Conservation (phyloP, 768 basidiomycete species). For the Mycena vitilis region DNA sequence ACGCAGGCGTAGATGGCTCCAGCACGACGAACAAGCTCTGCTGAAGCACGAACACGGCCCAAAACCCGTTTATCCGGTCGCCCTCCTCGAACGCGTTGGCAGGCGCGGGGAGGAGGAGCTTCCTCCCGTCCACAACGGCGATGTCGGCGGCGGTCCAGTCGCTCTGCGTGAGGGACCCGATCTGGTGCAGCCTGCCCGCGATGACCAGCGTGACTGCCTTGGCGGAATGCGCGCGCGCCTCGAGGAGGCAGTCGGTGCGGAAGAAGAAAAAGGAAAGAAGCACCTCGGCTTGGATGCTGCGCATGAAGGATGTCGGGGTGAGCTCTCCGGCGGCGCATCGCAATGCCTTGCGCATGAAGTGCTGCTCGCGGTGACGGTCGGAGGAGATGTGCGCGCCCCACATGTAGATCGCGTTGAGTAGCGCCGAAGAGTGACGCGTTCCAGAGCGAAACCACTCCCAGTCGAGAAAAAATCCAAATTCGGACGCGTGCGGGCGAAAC, state of each 20-base stretch:
- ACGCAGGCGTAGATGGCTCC: slow-evolving; percentile 67
- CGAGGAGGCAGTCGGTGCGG: slow-evolving; percentile 67
- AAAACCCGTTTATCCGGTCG: slow-evolving; percentile 75
- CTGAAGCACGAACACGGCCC: slow-evolving; percentile 70
- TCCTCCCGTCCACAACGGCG: slow-evolving; percentile 51
- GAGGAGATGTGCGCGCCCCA: slow-evolving; percentile 48
- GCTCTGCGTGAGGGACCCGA: slow-evolving; percentile 52
- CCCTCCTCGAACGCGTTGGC: slow-evolving; percentile 67
- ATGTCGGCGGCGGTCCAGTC: slow-evolving; percentile 40
- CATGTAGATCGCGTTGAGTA: slow-evolving; percentile 44
- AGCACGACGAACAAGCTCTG: slow-evolving; percentile 66
- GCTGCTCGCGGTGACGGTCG: slow-evolving; percentile 21
- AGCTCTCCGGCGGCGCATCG: slow-evolving; percentile 59
- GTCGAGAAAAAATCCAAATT: slow-evolving; percentile 77
- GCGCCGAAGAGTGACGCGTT: slow-evolving; percentile 35
- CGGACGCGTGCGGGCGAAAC: slow-evolving; percentile 67
- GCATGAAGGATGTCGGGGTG: slow-evolving; percentile 56
- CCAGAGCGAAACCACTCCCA: slow-evolving; percentile 47
- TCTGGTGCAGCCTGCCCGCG: slow-evolving; percentile 47
- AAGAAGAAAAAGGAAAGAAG: slow-evolving; percentile 77
- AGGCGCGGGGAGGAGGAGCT: slow-evolving; percentile 52
- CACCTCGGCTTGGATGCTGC: slow-evolving; percentile 70
- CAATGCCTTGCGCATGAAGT: slow-evolving; percentile 44
- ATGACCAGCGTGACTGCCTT: slow-evolving; percentile 61
- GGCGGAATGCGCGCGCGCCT: slow-evolving; percentile 68